phyloP scores from a whole-genome alignment of 176 grass and related monocot genomes.

The Stipa capillata region DNA sequence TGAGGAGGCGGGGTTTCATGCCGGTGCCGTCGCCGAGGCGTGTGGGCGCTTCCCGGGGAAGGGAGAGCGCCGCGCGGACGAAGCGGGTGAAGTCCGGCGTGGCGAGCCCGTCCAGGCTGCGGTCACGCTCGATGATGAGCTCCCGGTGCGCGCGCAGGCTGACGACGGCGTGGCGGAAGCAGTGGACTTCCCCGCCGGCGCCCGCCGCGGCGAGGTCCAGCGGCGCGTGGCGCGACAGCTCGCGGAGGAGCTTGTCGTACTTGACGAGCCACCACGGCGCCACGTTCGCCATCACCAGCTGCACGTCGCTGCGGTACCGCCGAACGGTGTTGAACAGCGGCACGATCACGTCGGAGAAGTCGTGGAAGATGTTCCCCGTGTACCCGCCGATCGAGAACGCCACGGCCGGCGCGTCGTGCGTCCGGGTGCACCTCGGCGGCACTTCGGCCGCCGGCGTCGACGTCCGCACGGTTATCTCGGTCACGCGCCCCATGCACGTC shows the following conservation, averaged over 20 bases:
- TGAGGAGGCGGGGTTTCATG: constrained; percentile 50
- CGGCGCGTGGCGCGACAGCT: constrained; percentile 38
- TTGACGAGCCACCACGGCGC: constrained; percentile 81
- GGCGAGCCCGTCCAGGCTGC: constrained; percentile 39
- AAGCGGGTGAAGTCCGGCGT: constrained; percentile 73
- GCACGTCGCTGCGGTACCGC: constrained; percentile 48
- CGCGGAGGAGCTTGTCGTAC: constrained; percentile 53
- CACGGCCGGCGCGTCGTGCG: constrained; percentile 39
- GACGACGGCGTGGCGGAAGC: constrained; percentile 44
- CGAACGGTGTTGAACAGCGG: constrained; percentile 61
- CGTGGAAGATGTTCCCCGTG: constrained; percentile 97
- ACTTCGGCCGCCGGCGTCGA: background rate
- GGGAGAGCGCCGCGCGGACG: constrained; percentile 44
- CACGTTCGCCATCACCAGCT: constrained; percentile 51
- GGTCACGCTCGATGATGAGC: constrained; percentile 50
- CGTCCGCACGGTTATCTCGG: constrained; percentile 41
- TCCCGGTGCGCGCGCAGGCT: constrained; percentile 75
- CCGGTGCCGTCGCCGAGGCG: background rate
- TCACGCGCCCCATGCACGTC: constrained; percentile 34
- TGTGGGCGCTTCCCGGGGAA: constrained; percentile 49
- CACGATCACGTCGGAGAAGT: constrained; percentile 90
- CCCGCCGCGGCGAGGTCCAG: constrained; percentile 38
- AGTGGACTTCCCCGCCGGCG: constrained; percentile 44
- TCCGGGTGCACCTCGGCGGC: constrained; percentile 25
- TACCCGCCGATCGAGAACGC: constrained; percentile 80